These are phyloP conservation scores for Ajuga chamaepitys DNA, from an alignment of 257 asterid species.

Conservation along the genomic window DNA sequence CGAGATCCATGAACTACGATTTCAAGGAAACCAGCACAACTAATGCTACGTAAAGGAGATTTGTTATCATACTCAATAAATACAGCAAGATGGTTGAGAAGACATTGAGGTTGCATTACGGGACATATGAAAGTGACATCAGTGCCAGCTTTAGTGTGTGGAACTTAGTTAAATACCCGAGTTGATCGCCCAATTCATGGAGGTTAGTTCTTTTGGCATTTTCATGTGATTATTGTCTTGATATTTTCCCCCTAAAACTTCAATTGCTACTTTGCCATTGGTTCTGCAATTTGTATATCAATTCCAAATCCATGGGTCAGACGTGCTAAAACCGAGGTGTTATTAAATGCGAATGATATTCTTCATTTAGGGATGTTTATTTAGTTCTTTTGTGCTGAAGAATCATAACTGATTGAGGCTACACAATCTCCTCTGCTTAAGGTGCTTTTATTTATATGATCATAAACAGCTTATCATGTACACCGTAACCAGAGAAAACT, in stretches of 20 bases:
- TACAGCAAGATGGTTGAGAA: conserved; percentile 25
- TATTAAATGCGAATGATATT: background rate
- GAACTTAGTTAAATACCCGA: conserved; percentile 20
- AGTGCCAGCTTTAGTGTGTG: conserved; percentile 22
- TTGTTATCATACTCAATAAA: conserved; percentile 9
- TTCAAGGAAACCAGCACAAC: conserved; percentile 41
- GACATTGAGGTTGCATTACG: conserved; percentile 18
- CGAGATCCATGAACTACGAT: conserved; percentile 43
- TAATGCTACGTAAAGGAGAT: conserved; percentile 36
- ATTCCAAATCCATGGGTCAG: background rate
- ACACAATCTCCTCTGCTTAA: background rate
- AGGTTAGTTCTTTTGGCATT: conserved; percentile 35
- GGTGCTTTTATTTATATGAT: background rate
- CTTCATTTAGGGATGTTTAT: background rate
- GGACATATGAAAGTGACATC: conserved; percentile 17
- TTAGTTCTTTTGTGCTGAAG: background rate
- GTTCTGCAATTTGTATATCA: background rate
- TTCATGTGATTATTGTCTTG: background rate
- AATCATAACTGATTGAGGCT: background rate
- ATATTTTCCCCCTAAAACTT: background rate
- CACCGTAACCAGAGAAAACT: background rate
- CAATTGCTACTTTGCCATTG: background rate
- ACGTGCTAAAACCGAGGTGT: background rate
- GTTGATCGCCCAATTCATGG: conserved; percentile 24
- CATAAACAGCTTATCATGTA: background rate